A percentile compares a stretch with the other conserved stretches of the same genome.
Conservation (phyloP, 2,329 filamentous ascomycete genomes). For the Diaporthe longicolla region DNA sequence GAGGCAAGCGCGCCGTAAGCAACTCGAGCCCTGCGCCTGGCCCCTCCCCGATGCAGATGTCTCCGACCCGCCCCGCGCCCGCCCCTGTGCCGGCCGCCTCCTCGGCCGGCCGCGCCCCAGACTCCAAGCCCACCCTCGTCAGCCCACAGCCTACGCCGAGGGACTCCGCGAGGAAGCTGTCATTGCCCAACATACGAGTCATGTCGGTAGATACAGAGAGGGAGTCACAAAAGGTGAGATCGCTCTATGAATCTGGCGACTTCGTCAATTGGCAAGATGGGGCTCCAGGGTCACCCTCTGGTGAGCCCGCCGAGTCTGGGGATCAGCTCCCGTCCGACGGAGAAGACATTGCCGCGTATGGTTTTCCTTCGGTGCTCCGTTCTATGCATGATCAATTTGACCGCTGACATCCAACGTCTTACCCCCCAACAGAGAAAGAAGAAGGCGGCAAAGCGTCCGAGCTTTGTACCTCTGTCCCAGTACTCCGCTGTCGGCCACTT, state of each 20-base stretch:
- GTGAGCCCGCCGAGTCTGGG: slow-evolving; percentile 64
- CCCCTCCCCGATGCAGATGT: slow-evolving; percentile 32
- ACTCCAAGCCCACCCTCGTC: slow-evolving; percentile 41
- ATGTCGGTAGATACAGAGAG: slow-evolving; percentile 70
- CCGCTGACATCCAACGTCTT: slow-evolving; percentile 49
- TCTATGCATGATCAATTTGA: slow-evolving; percentile 43
- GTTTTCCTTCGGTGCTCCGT: slow-evolving; percentile 58
- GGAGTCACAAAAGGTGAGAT: slow-evolving; percentile 78
- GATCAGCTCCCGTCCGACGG: slow-evolving; percentile 66
- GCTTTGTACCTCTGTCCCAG: slow-evolving; percentile 51
- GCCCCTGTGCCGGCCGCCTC: slow-evolving; percentile 32
- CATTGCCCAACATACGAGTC: slow-evolving; percentile 65
- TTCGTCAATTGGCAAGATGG: slow-evolving; percentile 67
- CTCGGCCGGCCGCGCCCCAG: slow-evolving; percentile 43
- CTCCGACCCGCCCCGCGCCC: slow-evolving; percentile 36
- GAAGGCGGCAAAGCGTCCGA: slow-evolving; percentile 46
- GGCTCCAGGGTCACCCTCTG: slow-evolving; percentile 60
- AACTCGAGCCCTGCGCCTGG: slow-evolving; percentile 21
- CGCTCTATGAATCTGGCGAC: slow-evolving; percentile 73
- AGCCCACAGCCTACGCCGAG: slow-evolving; percentile 43
- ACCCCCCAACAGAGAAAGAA: slow-evolving; percentile 40
- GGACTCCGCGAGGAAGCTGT: slow-evolving; percentile 42
- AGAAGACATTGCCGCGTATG: slow-evolving; percentile 70
- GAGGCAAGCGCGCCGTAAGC: slow-evolving; percentile 57
- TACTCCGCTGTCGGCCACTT: slow-evolving; percentile 60